Conservation (phyloP, 2,329 filamentous ascomycete species). For the Alternaria novae-zelandiae region DNA sequence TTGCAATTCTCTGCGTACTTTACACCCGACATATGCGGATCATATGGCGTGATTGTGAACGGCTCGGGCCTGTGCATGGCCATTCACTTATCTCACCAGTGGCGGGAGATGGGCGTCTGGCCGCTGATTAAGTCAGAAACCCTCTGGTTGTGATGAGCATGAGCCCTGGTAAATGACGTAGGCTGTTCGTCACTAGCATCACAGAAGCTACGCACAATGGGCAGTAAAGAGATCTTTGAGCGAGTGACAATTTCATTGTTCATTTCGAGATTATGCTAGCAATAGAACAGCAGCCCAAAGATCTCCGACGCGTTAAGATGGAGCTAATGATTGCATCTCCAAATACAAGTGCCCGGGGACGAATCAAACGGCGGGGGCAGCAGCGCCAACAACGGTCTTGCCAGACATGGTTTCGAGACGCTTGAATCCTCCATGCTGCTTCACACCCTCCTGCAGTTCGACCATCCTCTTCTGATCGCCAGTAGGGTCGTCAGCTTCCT, state of each 20-base stretch:
- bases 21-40: no score
- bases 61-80: no score
- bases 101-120: no score
- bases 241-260: not conserved
- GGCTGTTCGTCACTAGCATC: not conserved
- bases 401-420: conserved; percentile 47
- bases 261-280: not conserved
- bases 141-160: not conserved
- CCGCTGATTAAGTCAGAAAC: no score
- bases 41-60: no score
- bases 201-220: not conserved
- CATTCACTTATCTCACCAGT: no score
- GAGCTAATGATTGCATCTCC: conserved; percentile 6
- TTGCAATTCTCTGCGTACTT: no score
- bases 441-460: conserved; percentile 70
- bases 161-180: not conserved
- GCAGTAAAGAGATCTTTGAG: not conserved
- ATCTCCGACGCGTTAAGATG: not conserved
- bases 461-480: conserved; percentile 80
- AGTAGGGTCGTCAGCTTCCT: conserved; percentile 69
- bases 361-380: conserved; percentile 11
- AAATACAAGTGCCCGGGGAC: not conserved
- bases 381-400: conserved; percentile 24
- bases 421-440: conserved; percentile 68
- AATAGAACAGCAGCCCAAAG: not conserved